A percentile compares a stretch with the other conserved stretches of the same genome.
phyloP scores from a whole-genome alignment of 2,329 filamentous ascomycete genomes.

The Trematosphaeria pertusa region DNA sequence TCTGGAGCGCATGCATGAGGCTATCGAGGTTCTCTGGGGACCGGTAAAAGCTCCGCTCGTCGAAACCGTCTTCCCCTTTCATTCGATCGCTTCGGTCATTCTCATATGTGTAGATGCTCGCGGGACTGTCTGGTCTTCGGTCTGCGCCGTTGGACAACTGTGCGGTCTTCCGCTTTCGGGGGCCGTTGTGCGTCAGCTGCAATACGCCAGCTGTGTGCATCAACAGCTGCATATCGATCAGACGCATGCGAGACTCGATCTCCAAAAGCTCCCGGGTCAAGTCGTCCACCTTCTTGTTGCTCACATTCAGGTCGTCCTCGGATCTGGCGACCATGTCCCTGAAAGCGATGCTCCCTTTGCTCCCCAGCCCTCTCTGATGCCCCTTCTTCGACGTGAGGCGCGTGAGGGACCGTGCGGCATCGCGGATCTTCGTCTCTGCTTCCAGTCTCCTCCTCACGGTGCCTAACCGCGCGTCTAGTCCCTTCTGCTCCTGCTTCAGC shows the following conservation, averaged over 20 bases:
- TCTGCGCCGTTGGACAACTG: constrained; percentile 41
- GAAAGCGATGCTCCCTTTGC: constrained; percentile 55
- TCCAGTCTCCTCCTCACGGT: constrained; percentile 82
- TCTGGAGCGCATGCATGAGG: constrained; percentile 47
- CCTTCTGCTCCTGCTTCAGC: constrained; percentile 84
- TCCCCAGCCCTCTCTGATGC: constrained; percentile 60
- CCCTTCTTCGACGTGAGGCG: constrained; percentile 74
- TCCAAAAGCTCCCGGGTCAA: constrained; percentile 80
- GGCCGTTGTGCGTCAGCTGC: constrained; percentile 83
- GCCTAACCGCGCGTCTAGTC: constrained; percentile 78
- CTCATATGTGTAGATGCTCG: constrained; percentile 75
- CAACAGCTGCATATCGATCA: constrained; percentile 76
- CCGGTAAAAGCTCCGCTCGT: constrained; percentile 77
- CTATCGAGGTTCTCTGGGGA: constrained; percentile 70
- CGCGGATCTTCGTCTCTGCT: constrained; percentile 91
- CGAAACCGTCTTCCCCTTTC: constrained; percentile 70
- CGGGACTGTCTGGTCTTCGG: constrained; percentile 72
- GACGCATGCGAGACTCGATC: constrained; percentile 77
- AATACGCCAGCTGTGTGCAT: constrained; percentile 93
- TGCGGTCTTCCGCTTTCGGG: constrained; percentile 64
- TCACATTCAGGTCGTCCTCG: constrained; percentile 75
- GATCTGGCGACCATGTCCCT: constrained; percentile 59
- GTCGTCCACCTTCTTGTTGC: constrained; percentile 84
- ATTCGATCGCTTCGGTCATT: constrained; percentile 60
- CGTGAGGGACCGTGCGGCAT: constrained; percentile 87